phyloP scores from a whole-genome alignment of 441 rosid genomes.

The Adansonia gregorii region DNA sequence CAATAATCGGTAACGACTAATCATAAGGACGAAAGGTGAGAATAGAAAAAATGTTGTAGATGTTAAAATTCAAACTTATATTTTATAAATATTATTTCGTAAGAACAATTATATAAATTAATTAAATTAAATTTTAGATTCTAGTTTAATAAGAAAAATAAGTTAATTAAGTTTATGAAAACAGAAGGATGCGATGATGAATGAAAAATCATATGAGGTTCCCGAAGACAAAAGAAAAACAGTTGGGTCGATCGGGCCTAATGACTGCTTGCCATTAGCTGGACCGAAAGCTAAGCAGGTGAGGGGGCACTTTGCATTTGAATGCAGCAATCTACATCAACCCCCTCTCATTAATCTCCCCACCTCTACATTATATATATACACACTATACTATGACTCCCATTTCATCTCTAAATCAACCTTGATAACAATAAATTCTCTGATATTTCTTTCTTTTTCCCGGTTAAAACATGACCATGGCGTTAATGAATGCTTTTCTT shows the following conservation, averaged over 20 bases:
- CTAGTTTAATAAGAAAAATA: not conserved
- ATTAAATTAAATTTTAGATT: too few species aligned
- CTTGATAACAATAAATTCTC: not conserved
- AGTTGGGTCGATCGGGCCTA: constrained; percentile 53
- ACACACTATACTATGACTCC: not conserved
- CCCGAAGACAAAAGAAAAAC: not conserved
- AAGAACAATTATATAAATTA: too few species aligned
- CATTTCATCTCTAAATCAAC: constrained; percentile 24
- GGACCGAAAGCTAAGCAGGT: constrained; percentile 57
- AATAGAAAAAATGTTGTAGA: too few species aligned
- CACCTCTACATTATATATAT: constrained; percentile 30
- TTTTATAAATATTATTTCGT: too few species aligned
- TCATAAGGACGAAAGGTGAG: too few species aligned
- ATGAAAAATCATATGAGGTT: not conserved
- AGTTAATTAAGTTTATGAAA: not conserved
- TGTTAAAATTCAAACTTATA: too few species aligned
- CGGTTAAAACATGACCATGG: not conserved
- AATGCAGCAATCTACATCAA: constrained; percentile 36
- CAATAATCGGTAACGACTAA: too few species aligned
- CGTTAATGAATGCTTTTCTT: not conserved
- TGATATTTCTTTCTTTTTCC: not conserved
- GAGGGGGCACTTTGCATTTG: constrained; percentile 37
- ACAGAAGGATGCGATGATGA: not conserved
- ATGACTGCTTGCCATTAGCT: constrained; percentile 71
- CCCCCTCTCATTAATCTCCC: constrained; percentile 18